Base-by-base conservation (phyloP, 257 asterid species). In the Nicotiana sylvestris region DNA sequence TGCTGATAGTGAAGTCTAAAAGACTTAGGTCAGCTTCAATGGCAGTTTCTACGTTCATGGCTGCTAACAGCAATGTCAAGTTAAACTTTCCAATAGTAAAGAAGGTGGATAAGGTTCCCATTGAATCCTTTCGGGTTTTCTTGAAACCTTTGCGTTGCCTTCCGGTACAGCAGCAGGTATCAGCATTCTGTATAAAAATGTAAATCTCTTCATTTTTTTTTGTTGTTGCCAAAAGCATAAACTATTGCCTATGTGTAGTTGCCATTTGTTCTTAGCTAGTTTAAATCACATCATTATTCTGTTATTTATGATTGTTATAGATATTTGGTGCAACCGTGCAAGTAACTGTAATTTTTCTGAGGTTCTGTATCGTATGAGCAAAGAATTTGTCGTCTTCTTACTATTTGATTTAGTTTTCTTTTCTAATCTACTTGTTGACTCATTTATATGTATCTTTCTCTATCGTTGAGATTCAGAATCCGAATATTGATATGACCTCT, bases 101-200 rank as follows among this genome's bases (percentile, higher is more conserved):
- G 16, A 49, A 74, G 37, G 21, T 49, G n/a, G 77, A 68, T 0
- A 69, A n/a, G 33, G 11, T 69, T n/a, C 27, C 15, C 3, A 76
- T 15, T 76, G 16, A 76, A 27, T 51, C 80, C 43, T 27, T 49
- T 11, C 43, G 62, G 27, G 62, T 25, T 49, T 74, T 74, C 27
- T 51, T 5, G 2, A 74, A 51, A 2, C 43, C 80, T 9, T 9
- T 51, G 64, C 80, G 43, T 27, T 76, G 80, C 27, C 27, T 27
- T 6, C 62, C 80, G 15, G 43, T 13, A 51, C 43, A 76, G 29
- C 80, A 76, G 9, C 80, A 76, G 80, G 80, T 76, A 76, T 76
- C 51, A 4, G 0, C 0, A 74, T 74, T 72, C 25, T 46, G 13
- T 46, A 66, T 66, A 65, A 9, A 15, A 11, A 6, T 60, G 30